phyloP scores from a whole-genome alignment of 257 asterid species.

The Lycium barbarum region DNA sequence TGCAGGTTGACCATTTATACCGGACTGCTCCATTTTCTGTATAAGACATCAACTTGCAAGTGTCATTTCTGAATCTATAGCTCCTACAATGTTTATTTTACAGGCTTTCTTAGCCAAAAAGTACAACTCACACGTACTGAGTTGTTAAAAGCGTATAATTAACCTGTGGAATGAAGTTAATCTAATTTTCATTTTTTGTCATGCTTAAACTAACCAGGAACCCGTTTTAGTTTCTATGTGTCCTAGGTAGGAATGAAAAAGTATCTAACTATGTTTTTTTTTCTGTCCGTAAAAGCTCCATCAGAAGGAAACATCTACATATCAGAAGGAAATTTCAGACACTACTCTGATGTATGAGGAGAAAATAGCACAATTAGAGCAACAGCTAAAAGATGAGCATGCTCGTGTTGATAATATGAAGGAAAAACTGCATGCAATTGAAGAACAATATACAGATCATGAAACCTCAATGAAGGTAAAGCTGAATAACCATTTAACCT shows the following conservation, averaged over 20 bases:
- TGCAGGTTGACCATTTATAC: conserved; percentile 57
- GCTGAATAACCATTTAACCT: conserved; percentile 11
- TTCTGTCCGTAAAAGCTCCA: conserved; percentile 46
- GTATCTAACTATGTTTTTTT: conserved; percentile 35
- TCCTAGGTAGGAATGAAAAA: conserved; percentile 10
- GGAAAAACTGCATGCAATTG: conserved; percentile 58
- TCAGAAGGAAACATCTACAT: conserved; percentile 63
- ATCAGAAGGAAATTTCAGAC: conserved; percentile 70
- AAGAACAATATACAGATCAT: conserved; percentile 49
- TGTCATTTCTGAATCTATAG: background rate
- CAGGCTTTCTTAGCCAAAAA: background rate
- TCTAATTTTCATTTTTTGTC: background rate
- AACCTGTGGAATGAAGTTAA: background rate
- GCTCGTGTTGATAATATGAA: conserved; percentile 49
- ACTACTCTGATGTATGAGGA: conserved; percentile 80
- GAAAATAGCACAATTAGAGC: conserved; percentile 60
- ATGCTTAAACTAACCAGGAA: conserved; percentile 13
- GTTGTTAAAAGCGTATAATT: background rate
- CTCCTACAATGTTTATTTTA: background rate
- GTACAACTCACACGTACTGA: background rate
- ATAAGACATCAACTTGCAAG: background rate
- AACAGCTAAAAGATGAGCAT: conserved; percentile 58
- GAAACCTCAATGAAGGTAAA: conserved; percentile 64
- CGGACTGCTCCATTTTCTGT: conserved; percentile 7
- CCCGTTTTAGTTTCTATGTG: background rate